Conservation (phyloP, 2,329 filamentous ascomycete species). For the Drechslerella stenobrocha region DNA sequence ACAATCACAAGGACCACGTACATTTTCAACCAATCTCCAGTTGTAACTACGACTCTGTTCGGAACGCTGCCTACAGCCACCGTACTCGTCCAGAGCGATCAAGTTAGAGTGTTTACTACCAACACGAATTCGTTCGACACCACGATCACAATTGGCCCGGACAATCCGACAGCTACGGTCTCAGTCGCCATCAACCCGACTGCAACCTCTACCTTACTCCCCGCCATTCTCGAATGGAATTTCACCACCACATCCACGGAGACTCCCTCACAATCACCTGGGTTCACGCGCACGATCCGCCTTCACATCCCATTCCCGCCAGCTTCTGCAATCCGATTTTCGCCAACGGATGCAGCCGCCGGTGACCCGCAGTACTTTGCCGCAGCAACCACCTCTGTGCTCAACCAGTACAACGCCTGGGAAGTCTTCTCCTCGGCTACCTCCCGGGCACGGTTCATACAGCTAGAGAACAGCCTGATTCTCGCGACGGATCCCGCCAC, state of each 20-base stretch:
- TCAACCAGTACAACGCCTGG: constrained; percentile 1
- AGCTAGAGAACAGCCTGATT: constrained; percentile 18
- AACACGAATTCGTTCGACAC: constrained; percentile 6
- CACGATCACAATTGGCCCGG: constrained; percentile 27
- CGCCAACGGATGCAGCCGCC: constrained; percentile 15
- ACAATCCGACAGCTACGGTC: constrained; percentile 39
- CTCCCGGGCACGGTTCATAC: constrained; percentile 28
- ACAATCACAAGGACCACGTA: constrained; percentile 19
- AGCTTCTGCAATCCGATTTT: constrained; percentile 21
- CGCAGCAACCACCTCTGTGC: background rate
- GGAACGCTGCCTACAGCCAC: constrained; percentile 25
- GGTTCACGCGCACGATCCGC: constrained; percentile 23
- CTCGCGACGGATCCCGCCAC: constrained; percentile 32
- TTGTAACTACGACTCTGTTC: constrained; percentile 13
- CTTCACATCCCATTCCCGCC: constrained; percentile 22
- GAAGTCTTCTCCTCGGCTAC: constrained; percentile 4
- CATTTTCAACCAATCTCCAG: constrained; percentile 12
- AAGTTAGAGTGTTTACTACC: constrained; percentile 14
- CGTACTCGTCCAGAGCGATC: constrained; percentile 9
- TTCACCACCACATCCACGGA: constrained; percentile 12
- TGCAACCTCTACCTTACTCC: background rate
- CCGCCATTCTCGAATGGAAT: constrained; percentile 15
- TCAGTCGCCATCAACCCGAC: constrained; percentile 26
- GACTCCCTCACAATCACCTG: constrained; percentile 13
- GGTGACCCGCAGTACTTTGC: constrained; percentile 22